Evolutionary conservation across 2,329 filamentous ascomycete genomes (phyloP).

Genomic region (Mycosphaerella sp.): DNA sequence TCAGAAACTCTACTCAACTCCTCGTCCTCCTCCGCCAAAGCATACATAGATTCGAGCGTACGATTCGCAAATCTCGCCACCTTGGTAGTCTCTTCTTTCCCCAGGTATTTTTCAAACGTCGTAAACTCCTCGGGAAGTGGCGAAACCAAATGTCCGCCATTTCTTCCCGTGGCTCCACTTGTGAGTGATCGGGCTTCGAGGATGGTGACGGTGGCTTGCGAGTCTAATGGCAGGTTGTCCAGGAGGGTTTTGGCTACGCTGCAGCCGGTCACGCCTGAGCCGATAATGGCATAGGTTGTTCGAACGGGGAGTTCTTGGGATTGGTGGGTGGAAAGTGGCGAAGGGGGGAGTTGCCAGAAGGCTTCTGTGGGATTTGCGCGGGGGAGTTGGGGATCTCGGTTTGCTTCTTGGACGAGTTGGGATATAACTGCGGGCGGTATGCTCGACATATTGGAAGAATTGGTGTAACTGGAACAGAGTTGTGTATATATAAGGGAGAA

Average conservation of each 20-base stretch:
- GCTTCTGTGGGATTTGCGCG: conserved; percentile 16
- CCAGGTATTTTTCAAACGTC: conserved; percentile 11
- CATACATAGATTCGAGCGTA: conserved; percentile 17
- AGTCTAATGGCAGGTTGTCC: conserved; percentile 1
- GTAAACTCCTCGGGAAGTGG: conserved; percentile 19
- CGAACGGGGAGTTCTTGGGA: conserved; percentile 10
- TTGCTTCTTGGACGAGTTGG: conserved; percentile 12
- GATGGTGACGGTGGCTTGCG: conserved; percentile 10
- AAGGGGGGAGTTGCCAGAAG: conserved; percentile 17
- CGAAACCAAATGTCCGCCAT: conserved; percentile 19
- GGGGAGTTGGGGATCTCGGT: conserved; percentile 17
- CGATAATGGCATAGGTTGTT: conserved; percentile 21
- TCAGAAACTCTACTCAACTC: conserved; percentile 13
- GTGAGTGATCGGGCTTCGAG: conserved; percentile 17
- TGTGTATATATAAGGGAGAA: neutral
- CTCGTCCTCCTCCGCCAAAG: conserved; percentile 11
- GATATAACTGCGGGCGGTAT: conserved; percentile 10
- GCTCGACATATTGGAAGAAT: neutral
- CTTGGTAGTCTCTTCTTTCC: conserved; percentile 15
- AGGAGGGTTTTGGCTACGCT: conserved; percentile 19
- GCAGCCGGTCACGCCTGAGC: conserved; percentile 19
- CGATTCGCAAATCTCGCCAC: conserved; percentile 18
- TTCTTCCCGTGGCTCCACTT: conserved; percentile 20
- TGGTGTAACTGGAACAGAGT: neutral
- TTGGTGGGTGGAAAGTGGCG: conserved; percentile 5